These are phyloP conservation scores for Sporisorium scitamineum DNA, from an alignment of 1,284 basidiomycete genomes.

Conservation along the genomic window DNA sequence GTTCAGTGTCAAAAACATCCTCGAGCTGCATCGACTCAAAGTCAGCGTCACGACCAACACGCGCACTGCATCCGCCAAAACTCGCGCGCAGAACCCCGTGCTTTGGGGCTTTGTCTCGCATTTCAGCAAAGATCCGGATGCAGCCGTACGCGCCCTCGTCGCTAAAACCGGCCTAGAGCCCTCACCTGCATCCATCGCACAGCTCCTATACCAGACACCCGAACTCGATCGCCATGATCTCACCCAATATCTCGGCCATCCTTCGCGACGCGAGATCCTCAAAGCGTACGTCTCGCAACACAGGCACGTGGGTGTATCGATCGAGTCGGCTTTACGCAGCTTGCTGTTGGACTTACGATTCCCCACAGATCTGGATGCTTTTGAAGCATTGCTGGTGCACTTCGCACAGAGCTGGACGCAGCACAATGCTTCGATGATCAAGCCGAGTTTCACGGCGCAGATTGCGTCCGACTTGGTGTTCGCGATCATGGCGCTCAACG, in stretches of 20 bases:
- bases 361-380: conserved; percentile 78
- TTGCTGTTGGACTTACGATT: conserved; percentile 82
- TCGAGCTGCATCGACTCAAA: conserved; percentile 51
- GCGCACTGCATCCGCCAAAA: conserved; percentile 30
- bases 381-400: conserved; percentile 76
- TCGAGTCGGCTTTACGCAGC: conserved; percentile 88
- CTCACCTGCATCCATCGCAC: conserved; percentile 76
- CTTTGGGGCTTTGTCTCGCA: conserved; percentile 78
- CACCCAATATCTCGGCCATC: conserved; percentile 80
- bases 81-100: conserved; percentile 47
- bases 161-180: conserved; percentile 53
- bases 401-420: conserved; percentile 90
- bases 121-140: conserved; percentile 72
- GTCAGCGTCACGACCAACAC: conserved; percentile 48
- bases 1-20: conserved; percentile 57
- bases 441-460: conserved; percentile 68
- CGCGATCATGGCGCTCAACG: conserved; percentile 87
- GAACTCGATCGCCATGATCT: conserved; percentile 87
- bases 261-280: conserved; percentile 79
- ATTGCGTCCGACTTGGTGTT: conserved; percentile 75
- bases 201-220: conserved; percentile 83
- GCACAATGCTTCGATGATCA: conserved; percentile 75
- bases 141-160: conserved; percentile 63
- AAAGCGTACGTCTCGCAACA: conserved; percentile 88
- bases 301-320: conserved; percentile 81